A percentile compares a stretch with the other conserved stretches of the same genome.
Evolutionary conservation across 768 basidiomycete species (phyloP).

Genomic region (Hericium erinaceus): DNA sequence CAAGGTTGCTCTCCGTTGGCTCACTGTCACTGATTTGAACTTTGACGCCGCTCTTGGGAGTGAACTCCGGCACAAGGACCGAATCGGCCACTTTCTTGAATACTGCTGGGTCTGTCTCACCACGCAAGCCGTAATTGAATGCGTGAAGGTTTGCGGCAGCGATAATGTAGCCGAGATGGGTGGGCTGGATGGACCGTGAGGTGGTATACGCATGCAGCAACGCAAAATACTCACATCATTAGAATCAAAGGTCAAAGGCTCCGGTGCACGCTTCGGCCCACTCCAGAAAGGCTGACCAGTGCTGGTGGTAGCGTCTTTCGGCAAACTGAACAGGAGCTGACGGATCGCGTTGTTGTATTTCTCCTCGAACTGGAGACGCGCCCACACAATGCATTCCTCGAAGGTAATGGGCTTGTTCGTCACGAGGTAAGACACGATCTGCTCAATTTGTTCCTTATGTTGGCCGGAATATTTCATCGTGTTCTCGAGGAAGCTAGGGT

Average conservation of each 20-base stretch:
- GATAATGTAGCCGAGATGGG: conserved; percentile 83
- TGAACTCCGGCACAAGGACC: conserved; percentile 84
- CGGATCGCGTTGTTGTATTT: conserved; percentile 90
- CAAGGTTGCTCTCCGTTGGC: conserved; percentile 49
- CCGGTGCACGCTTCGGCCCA: conserved; percentile 95
- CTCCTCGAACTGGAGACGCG: conserved; percentile 88
- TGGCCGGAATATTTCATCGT: conserved; percentile 88
- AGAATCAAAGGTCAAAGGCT: conserved; percentile 78
- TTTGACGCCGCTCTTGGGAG: conserved; percentile 86
- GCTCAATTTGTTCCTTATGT: conserved; percentile 81
- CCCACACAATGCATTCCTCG: conserved; percentile 97
- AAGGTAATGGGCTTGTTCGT: conserved; percentile 90
- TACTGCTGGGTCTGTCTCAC: conserved; percentile 66
- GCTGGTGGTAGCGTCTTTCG: conserved; percentile 86
- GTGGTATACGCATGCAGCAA: neutral
- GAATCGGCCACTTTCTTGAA: conserved; percentile 82
- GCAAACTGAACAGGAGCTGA: conserved; percentile 87
- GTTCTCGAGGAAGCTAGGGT: conserved; percentile 90
- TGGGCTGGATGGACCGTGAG: conserved; percentile 38
- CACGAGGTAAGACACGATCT: conserved; percentile 84
- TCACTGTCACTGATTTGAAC: conserved; percentile 92
- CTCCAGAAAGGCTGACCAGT: conserved; percentile 98
- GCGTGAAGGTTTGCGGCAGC: conserved; percentile 95
- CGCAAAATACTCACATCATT: conserved; percentile 54
- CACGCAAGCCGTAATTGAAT: conserved; percentile 94